These are phyloP conservation scores for Neonectria sp. DNA, from an alignment of 2,329 filamentous ascomycete species.

Conservation along the genomic window DNA sequence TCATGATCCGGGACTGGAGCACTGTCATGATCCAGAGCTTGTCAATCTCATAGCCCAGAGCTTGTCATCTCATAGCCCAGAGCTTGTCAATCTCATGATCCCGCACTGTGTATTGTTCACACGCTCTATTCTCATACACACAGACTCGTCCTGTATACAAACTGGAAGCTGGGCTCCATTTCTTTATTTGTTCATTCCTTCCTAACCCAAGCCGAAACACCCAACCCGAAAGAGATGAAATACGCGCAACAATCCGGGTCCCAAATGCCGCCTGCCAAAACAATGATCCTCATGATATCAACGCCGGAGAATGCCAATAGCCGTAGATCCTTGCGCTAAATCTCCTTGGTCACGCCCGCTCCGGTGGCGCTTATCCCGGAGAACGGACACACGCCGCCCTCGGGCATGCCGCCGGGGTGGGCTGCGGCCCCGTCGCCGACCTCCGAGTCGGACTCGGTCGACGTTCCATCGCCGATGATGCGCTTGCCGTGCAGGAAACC, in stretches of 20 bases:
- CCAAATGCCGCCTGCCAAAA: conserved; percentile 14
- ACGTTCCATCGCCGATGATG: conserved; percentile 61
- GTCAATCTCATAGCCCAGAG: too few relatives aligned
- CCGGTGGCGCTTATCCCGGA: conserved; percentile 42
- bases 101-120: too few relatives aligned
- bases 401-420: conserved; percentile 34
- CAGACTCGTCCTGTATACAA: background rate
- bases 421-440: conserved; percentile 24
- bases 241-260: conserved; percentile 14
- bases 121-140: conserved; percentile 1
- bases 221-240: conserved; percentile 1
- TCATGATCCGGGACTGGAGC: too few relatives aligned
- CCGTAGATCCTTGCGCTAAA: background rate
- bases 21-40: too few relatives aligned
- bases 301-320: conserved; percentile 19
- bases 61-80: too few relatives aligned
- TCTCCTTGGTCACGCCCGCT: conserved; percentile 28
- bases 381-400: conserved; percentile 46
- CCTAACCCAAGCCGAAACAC: conserved; percentile 4
- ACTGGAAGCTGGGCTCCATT: background rate
- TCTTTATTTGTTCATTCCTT: conserved; percentile 2
- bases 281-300: conserved; percentile 15
- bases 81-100: too few relatives aligned
- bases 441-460: conserved; percentile 35
- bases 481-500: conserved; percentile 76